Percentiles rank a stretch among this genome's conserved stretches.
Evolutionary conservation across 257 asterid genomes (phyloP).

Genomic region (Coffea canephora): DNA sequence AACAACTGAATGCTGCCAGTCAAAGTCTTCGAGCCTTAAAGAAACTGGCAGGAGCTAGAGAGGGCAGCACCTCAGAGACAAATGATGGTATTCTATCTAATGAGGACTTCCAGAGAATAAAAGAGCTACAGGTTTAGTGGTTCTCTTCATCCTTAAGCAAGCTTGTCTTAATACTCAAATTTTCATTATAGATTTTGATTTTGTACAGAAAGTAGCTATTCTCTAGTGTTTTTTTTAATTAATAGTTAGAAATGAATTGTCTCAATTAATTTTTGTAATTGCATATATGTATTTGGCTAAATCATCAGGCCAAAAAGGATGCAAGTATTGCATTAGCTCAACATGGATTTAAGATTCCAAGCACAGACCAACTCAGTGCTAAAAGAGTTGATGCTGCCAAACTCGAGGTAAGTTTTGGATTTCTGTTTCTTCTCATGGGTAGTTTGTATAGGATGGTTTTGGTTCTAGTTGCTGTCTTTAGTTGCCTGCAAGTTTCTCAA

Average conservation of each 20-base stretch:
- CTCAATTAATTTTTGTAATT: constrained; percentile 21
- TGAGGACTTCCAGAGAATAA: constrained; percentile 87
- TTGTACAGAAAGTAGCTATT: background rate
- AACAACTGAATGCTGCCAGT: constrained; percentile 52
- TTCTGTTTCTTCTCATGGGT: constrained; percentile 7
- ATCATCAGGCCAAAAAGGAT: constrained; percentile 66
- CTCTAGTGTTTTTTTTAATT: background rate
- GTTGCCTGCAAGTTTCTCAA: background rate
- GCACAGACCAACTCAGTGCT: constrained; percentile 58
- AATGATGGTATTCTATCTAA: constrained; percentile 83
- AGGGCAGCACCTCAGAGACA: constrained; percentile 31
- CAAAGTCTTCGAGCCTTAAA: constrained; percentile 79
- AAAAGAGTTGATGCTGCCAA: constrained; percentile 76
- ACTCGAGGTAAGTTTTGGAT: constrained; percentile 58
- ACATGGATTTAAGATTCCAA: constrained; percentile 84
- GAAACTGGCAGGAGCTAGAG: constrained; percentile 57
- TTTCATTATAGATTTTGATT: background rate
- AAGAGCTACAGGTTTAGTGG: constrained; percentile 68
- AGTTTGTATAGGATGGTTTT: constrained; percentile 2
- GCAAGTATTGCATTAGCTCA: constrained; percentile 52
- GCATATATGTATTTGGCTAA: constrained; percentile 3
- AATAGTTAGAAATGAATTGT: background rate
- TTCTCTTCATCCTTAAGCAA: constrained; percentile 9
- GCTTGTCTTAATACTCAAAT: constrained; percentile 8
- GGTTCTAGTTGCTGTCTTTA: background rate